These are phyloP conservation scores for Cephaloascus albidus DNA, from an alignment of 805 yeast species.

Conservation along the genomic window DNA sequence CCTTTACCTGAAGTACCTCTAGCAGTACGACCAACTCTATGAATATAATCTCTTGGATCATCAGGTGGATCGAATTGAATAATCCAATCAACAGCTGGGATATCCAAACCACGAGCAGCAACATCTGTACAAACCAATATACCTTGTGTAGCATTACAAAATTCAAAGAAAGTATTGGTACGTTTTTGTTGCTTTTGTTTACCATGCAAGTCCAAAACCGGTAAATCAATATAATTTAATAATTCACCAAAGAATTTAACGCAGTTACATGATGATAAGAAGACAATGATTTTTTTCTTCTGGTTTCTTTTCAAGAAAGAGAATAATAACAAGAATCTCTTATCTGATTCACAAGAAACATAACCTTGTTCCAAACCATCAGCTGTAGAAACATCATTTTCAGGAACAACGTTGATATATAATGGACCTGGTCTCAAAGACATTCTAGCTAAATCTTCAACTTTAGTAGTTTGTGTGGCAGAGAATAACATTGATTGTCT, in stretches of 20 bases:
- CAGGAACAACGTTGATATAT: slow-evolving; percentile 87
- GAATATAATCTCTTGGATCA: slow-evolving; percentile 98
- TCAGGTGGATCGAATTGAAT: slow-evolving; percentile 99
- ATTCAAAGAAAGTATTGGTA: slow-evolving; percentile 96
- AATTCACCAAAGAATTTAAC: slow-evolving; percentile 95
- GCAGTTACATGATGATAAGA: slow-evolving; percentile 92
- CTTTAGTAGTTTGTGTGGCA: slow-evolving; percentile 99
- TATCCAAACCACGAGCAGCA: slow-evolving; percentile 98
- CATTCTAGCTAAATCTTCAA: slow-evolving; percentile 95
- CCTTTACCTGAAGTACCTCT: slow-evolving; percentile 88
- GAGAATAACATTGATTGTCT: slow-evolving; percentile 97
- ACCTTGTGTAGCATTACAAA: slow-evolving; percentile 94
- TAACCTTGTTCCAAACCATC: slow-evolving; percentile 98
- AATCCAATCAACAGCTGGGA: slow-evolving; percentile 98
- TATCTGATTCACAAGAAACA: slow-evolving; percentile 94
- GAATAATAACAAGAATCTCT: slow-evolving; percentile 80
- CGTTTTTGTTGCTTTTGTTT: slow-evolving; percentile 98
- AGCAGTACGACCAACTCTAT: slow-evolving; percentile 98
- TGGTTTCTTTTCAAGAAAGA: slow-evolving; percentile 89
- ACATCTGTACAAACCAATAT: slow-evolving; percentile 94
- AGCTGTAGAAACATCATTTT: slow-evolving; percentile 79
- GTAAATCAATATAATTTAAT: slow-evolving; percentile 91
- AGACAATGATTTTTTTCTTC: slow-evolving; percentile 89
- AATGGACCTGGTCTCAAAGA: slow-evolving; percentile 89
- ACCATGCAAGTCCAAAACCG: slow-evolving; percentile 94